Evolutionary conservation across 2,329 filamentous ascomycete genomes (phyloP), one percentile per base, ranked within the genome.

Genomic region (Trichoderma citrinoviride): DNA sequence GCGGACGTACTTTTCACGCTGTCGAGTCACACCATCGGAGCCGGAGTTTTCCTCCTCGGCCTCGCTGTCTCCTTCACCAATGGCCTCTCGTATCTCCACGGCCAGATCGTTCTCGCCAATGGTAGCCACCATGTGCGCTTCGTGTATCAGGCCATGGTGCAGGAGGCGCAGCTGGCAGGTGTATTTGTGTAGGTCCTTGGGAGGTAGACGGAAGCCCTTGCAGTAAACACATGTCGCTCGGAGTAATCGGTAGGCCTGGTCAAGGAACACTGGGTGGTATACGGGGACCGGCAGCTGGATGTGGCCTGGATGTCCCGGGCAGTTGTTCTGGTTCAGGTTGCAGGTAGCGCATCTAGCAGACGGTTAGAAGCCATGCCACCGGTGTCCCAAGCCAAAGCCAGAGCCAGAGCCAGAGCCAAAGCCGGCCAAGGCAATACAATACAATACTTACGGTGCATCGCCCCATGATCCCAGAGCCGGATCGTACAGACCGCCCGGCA

Each of bases 261-360:
- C 93, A 82, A 99, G 90, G 74, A 97, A 98, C 2, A 93, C 90
- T n/a, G 94, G 92, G 77, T 99, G 94, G 76, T 98, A 99, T 60
- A 97, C 91, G 53, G 91, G 92, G 14, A 93, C 90, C 15, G 95
- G 93, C 14, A 99, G 87, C 72, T 97, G 92, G 76, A 99, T 96
- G 75, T 99, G 95, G 61, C 95, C 96, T 66, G 90, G 86, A 80
- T 99, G 96, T 65, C 96, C 96, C 7, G 94, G 92, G 76, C 96
- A 99, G 71, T 86, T 86, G 73, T 88, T 85, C 67, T 88, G 89
- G 73, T 89, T 90, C 70, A 96, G 84, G 70, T 94, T 92, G 80
- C 95, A 99, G 76, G 95, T 99, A 71, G 92, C 85, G 80, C 95
- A 99, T 74, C 92, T 96, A 66, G 23, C 15, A 52, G 50, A 66